These are phyloP conservation scores for Batrachochytrium dendrobatidis DNA, from an alignment of 371 early-diverging fungal genomes.

Conservation along the genomic window DNA sequence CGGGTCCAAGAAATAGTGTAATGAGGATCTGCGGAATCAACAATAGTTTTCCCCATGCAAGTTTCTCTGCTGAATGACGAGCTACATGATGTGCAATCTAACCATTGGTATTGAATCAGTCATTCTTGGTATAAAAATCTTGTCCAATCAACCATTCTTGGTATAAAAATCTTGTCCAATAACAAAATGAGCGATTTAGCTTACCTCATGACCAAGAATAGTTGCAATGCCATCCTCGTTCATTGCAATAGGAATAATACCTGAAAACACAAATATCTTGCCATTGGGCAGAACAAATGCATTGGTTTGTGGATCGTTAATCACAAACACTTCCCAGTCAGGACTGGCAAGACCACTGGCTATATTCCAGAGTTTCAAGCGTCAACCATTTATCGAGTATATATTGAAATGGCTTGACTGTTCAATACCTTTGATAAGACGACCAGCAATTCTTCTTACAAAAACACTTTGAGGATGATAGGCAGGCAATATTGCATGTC, in stretches of 20 bases:
- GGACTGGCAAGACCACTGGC: constrained; percentile 29
- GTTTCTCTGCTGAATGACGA: constrained; percentile 54
- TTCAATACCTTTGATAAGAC: constrained; percentile 59
- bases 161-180: not conserved
- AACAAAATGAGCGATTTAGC: not conserved
- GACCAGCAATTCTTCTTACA: constrained; percentile 56
- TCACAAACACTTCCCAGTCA: constrained; percentile 51
- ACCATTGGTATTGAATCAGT: constrained; percentile 9
- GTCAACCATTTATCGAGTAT: not conserved
- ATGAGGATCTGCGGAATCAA: constrained; percentile 43
- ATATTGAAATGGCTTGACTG: not conserved
- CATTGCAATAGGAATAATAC: constrained; percentile 69
- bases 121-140: no score
- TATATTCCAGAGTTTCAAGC: not conserved
- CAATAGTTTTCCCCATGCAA: constrained; percentile 64
- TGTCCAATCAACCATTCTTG: no score
- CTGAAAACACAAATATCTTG: constrained; percentile 89
- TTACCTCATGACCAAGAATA: constrained; percentile 82
- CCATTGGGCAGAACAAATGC: constrained; percentile 91
- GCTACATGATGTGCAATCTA: constrained; percentile 71
- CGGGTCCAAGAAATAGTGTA: constrained; percentile 46
- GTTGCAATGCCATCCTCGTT: constrained; percentile 90
- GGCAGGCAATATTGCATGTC: constrained; percentile 49
- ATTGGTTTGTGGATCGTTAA: constrained; percentile 70
- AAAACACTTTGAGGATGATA: constrained; percentile 50